Evolutionary conservation across 805 yeast species (phyloP).

Genomic region (Dipodascopsis tothii): DNA sequence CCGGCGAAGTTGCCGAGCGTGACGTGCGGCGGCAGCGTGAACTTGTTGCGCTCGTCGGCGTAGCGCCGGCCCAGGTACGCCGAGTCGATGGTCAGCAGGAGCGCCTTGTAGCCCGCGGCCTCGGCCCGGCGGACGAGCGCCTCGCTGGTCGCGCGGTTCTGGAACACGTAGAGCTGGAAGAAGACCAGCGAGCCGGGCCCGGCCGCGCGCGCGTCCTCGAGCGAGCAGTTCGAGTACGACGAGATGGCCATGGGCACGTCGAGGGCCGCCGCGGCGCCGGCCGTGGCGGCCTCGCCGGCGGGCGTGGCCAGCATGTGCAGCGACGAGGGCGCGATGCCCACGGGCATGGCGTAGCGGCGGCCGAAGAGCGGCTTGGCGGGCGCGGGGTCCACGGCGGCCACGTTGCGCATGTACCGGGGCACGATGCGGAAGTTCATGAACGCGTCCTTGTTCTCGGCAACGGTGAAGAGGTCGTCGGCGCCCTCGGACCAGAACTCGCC

Average conservation of each 20-base stretch:
- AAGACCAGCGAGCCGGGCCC: constrained; percentile 16
- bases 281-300: constrained; percentile 29
- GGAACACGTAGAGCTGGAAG: constrained; percentile 25
- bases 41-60: constrained; percentile 35
- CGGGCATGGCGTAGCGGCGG: constrained; percentile 23
- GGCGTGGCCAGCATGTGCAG: constrained; percentile 28
- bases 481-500: constrained; percentile 25
- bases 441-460: constrained; percentile 70
- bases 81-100: constrained; percentile 51
- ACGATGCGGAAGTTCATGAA: constrained; percentile 66
- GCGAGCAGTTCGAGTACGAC: constrained; percentile 20
- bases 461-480: constrained; percentile 33
- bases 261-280: constrained; percentile 25
- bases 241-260: constrained; percentile 25
- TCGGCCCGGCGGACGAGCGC: constrained; percentile 25
- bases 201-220: constrained; percentile 21
- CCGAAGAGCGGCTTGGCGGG: constrained; percentile 34
- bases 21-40: constrained; percentile 25
- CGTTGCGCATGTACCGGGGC: constrained; percentile 69
- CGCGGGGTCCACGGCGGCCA: constrained; percentile 47
- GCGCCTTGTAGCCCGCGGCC: constrained; percentile 34
- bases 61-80: constrained; percentile 50
- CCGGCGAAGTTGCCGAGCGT: constrained; percentile 27
- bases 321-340: constrained; percentile 31
- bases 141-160: constrained; percentile 23